A percentile compares a stretch with the other conserved stretches of the same genome.
These are phyloP conservation scores for Aspergillus heteromorphus DNA, from an alignment of 495 filamentous ascomycete genomes.

Conservation along the genomic window DNA sequence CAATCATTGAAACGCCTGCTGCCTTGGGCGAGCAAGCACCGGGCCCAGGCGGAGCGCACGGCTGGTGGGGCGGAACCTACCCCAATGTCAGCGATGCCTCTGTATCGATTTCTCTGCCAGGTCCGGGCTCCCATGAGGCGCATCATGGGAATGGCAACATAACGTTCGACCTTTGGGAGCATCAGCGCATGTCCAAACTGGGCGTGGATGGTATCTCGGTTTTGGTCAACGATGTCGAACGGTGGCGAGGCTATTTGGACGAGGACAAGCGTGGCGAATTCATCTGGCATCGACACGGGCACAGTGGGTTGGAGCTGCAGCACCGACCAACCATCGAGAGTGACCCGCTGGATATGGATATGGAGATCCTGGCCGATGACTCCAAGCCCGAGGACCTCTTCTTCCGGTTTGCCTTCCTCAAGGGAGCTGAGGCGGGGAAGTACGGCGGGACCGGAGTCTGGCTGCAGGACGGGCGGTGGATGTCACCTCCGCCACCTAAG, in stretches of 20 bases:
- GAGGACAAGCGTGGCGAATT: conserved; percentile 41
- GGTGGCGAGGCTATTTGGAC: conserved; percentile 59
- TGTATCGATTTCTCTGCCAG: conserved; percentile 49
- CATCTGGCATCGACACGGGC: conserved; percentile 43
- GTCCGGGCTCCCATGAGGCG: conserved; percentile 16
- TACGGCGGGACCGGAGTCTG: conserved; percentile 82
- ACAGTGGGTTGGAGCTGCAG: conserved; percentile 35
- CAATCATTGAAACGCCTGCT: conserved; percentile 76
- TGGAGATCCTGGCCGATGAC: conserved; percentile 33
- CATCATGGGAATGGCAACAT: conserved; percentile 46
- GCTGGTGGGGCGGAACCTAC: conserved; percentile 61
- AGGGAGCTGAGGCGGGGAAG: conserved; percentile 60
- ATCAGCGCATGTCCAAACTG: conserved; percentile 46
- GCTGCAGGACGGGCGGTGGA: conserved; percentile 65
- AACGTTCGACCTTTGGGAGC: conserved; percentile 51
- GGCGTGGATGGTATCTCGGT: conserved; percentile 85
- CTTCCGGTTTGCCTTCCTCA: conserved; percentile 80
- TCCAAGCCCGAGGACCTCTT: conserved; percentile 56
- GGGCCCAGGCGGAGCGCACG: conserved; percentile 26
- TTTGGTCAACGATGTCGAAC: conserved; percentile 90
- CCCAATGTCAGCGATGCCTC: conserved; percentile 51
- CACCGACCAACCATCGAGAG: conserved; percentile 18
- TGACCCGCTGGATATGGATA: conserved; percentile 17
- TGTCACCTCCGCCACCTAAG: conserved; percentile 31
- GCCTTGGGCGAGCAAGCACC: conserved; percentile 48